Evolutionary conservation across 805 yeast genomes (phyloP).

Genomic region (Wickerhamomyces bisporus): DNA sequence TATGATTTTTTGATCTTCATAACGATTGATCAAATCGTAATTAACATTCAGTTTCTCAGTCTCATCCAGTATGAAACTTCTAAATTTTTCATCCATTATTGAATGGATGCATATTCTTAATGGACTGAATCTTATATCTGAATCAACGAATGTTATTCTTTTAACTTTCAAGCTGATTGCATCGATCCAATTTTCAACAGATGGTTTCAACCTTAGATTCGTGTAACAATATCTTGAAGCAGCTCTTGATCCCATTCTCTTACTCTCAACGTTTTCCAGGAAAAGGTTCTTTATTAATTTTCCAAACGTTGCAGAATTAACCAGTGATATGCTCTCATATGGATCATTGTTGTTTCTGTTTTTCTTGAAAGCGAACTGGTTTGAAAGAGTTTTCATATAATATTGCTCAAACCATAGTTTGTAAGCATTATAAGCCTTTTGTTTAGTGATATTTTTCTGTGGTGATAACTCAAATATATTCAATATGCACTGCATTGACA

Average conservation of each 20-base stretch:
- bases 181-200: constrained; percentile 2
- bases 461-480: constrained; percentile 2
- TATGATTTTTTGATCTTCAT: not conserved
- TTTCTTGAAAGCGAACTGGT: no score
- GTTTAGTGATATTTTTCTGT: constrained; percentile 4
- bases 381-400: not conserved
- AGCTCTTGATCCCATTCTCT: constrained; percentile 78
- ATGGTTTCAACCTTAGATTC: constrained; percentile 4
- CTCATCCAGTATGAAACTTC: constrained; percentile 1
- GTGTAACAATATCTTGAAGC: constrained; percentile 75
- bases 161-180: constrained; percentile 1
- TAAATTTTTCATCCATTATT: constrained; percentile 1
- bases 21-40: not conserved
- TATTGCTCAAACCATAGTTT: constrained; percentile 7
- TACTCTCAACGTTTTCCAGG: constrained; percentile 57
- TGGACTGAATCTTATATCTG: constrained; percentile 3
- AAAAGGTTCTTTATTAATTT: constrained; percentile 60
- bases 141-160: constrained; percentile 4
- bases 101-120: not conserved
- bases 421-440: constrained; percentile 10
- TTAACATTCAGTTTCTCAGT: not conserved
- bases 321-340: constrained; percentile 28
- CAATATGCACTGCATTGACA: constrained; percentile 9
- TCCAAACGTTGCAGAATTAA: constrained; percentile 77
- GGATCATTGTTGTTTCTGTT: no score